Base-by-base conservation (phyloP, 2,329 filamentous ascomycete genomes). In the Clarireedia hainanense region DNA sequence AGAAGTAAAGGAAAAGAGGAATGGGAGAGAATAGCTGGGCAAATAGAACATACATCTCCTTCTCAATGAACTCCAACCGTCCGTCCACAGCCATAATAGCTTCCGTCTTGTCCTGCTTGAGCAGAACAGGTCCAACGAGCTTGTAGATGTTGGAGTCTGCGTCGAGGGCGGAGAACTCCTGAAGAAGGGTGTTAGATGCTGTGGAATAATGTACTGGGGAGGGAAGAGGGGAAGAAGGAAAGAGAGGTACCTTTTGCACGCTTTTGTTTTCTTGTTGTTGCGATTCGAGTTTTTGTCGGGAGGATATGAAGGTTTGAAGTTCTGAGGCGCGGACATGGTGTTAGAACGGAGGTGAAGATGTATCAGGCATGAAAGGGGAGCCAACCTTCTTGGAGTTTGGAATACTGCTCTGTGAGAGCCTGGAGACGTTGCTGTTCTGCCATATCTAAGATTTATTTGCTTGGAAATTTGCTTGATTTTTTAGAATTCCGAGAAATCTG, bases 101-200 rank as follows among this genome's bases (percentile, higher is more conserved):
- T 70, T 99, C 94, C 1, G 83, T 75, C 71, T 89, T 91, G 57
- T 97, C 94, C 72, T 99, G 94, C 78, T 97, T 96, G 67, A 99
- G 73, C 39, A 99, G 75, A 6, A 97, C 89, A 0, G 94, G 94
- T 0, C 94, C 94, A 47, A 96, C 84, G 43, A 96, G 83, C 74
- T 97, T 99, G 81, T 95, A 99, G 71, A 99, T 95, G 61, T 84
- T 89, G 67, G 95, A 88, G 64, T 86, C 87, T 39, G 91, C 86
- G 65, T 85, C 81, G 57, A 97, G 78, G 53, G 80, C 79, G 42
- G 83, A 78, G 71, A 97, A 97, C 72, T 97, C 92, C 85, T 94
- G 61, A 15, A 15, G 27, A 17, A 40, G 10, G 40, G 20, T 15
- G 43, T 53, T 34, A 53, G 51, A 12, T 45, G 7, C 26, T 14